These are phyloP conservation scores for Pseudocercospora eumusae DNA, from an alignment of 2,329 filamentous ascomycete genomes.

Conservation along the genomic window DNA sequence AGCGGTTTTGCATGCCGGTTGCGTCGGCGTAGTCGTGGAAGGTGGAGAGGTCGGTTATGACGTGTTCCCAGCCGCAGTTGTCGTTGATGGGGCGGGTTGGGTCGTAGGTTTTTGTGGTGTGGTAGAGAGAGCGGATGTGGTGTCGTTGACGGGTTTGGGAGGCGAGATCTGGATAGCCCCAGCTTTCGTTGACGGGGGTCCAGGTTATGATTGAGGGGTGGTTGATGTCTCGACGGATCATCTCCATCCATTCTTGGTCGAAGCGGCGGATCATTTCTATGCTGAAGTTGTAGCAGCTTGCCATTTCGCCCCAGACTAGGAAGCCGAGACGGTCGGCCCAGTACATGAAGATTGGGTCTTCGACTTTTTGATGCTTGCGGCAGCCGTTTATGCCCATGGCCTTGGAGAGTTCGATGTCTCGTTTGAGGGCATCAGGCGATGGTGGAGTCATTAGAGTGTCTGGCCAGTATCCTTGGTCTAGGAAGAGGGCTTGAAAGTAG, in stretches of 20 bases:
- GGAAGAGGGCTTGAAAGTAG: slow-evolving; percentile 61
- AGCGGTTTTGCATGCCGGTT: slow-evolving; percentile 57
- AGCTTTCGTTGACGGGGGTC: slow-evolving; percentile 67
- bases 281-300: slow-evolving; percentile 65
- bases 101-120: slow-evolving; percentile 65
- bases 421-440: slow-evolving; percentile 46
- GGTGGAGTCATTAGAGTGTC: slow-evolving; percentile 62
- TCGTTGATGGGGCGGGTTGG: slow-evolving; percentile 67
- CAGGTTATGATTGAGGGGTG: slow-evolving; percentile 65
- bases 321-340: slow-evolving; percentile 63
- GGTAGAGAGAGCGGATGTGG: slow-evolving; percentile 65
- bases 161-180: slow-evolving; percentile 63
- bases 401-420: slow-evolving; percentile 59
- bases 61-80: slow-evolving; percentile 72
- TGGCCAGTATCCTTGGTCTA: slow-evolving; percentile 67
- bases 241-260: slow-evolving; percentile 65
- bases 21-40: slow-evolving; percentile 69
- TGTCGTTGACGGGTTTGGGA: slow-evolving; percentile 61
- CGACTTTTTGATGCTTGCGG: slow-evolving; percentile 66
- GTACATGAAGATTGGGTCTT: slow-evolving; percentile 62
- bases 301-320: slow-evolving; percentile 66
- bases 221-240: slow-evolving; percentile 65
- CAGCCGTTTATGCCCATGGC: slow-evolving; percentile 66
- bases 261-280: slow-evolving; percentile 61
- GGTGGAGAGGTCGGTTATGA: slow-evolving; percentile 63